These are phyloP conservation scores for Chaetomiaceae sp. DNA, from an alignment of 2,329 filamentous ascomycete genomes.

Conservation along the genomic window DNA sequence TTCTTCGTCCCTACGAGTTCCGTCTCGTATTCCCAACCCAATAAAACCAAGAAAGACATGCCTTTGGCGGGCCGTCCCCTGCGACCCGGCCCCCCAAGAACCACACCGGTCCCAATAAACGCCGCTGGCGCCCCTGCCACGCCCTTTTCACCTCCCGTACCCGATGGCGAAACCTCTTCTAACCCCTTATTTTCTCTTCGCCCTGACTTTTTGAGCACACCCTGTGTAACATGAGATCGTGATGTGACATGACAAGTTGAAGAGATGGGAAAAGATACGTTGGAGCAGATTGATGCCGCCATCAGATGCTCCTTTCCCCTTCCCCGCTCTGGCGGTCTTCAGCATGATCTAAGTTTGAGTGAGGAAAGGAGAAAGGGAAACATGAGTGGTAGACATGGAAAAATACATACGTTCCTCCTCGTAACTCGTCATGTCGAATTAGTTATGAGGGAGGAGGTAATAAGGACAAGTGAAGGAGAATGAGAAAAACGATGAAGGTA, in stretches of 20 bases:
- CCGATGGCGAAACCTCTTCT: neutral
- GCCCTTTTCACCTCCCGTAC: neutral
- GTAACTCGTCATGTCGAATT: neutral
- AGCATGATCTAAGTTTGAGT: neutral
- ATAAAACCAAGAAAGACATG: constrained; percentile 6
- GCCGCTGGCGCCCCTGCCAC: neutral
- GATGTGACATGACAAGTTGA: neutral
- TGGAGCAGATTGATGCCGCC: neutral
- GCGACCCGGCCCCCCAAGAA: neutral
- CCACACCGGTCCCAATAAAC: neutral
- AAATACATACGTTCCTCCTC: constrained; percentile 14
- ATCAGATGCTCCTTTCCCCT: neutral
- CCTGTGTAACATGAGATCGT: neutral
- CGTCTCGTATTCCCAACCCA: neutral
- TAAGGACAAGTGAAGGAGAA: neutral
- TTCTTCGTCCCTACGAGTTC: neutral
- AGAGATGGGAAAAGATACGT: constrained; percentile 19
- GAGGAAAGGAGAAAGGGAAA: constrained; percentile 3
- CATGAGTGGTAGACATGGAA: constrained; percentile 19
- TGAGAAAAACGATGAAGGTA: constrained; percentile 15
- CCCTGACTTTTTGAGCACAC: neutral
- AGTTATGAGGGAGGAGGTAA: neutral
- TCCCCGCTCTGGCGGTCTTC: no score
- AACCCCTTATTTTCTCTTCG: neutral
- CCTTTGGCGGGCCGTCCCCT: neutral